Percentiles rank a stretch among this genome's conserved stretches.
Evolutionary conservation across 1,284 basidiomycete species (phyloP).

Genomic region (Coriolopsis trogii): DNA sequence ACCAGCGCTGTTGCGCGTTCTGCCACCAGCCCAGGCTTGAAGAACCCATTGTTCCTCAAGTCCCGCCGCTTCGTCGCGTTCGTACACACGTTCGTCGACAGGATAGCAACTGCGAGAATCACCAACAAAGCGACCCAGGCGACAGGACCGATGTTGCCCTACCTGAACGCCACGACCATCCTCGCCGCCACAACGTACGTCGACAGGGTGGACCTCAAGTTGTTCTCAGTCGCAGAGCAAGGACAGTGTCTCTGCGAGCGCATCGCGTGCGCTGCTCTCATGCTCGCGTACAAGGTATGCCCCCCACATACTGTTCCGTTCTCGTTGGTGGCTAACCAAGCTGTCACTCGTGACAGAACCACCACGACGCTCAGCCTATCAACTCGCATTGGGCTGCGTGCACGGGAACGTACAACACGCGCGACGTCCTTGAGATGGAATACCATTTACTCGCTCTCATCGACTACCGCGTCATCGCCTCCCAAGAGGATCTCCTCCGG

Average conservation of each 20-base stretch:
- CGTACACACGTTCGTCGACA: conserved; percentile 2
- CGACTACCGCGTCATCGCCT: conserved; percentile 57
- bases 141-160: no score
- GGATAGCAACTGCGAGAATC: neutral
- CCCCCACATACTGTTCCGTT: neutral
- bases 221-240: conserved; percentile 51
- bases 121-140: no score
- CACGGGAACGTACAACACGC: conserved; percentile 63
- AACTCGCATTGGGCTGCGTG: conserved; percentile 66
- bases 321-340: conserved; percentile 14
- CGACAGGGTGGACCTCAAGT: conserved; percentile 55
- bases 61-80: no score
- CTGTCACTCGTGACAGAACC: conserved; percentile 43
- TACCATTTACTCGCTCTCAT: conserved; percentile 67
- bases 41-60: no score
- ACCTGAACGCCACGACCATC: conserved; percentile 54
- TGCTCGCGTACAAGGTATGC: conserved; percentile 64
- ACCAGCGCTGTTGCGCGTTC: conserved; percentile 10
- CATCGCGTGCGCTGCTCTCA: conserved; percentile 67
- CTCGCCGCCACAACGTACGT: conserved; percentile 64
- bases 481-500: conserved; percentile 55
- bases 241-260: conserved; percentile 69
- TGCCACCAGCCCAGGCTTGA: no score
- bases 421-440: conserved; percentile 65
- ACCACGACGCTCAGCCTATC: conserved; percentile 64